Evolutionary conservation across 148 eudicot genomes (phyloP), one percentile per base, ranked within the genome.

Genomic region (Spergularia marina): DNA sequence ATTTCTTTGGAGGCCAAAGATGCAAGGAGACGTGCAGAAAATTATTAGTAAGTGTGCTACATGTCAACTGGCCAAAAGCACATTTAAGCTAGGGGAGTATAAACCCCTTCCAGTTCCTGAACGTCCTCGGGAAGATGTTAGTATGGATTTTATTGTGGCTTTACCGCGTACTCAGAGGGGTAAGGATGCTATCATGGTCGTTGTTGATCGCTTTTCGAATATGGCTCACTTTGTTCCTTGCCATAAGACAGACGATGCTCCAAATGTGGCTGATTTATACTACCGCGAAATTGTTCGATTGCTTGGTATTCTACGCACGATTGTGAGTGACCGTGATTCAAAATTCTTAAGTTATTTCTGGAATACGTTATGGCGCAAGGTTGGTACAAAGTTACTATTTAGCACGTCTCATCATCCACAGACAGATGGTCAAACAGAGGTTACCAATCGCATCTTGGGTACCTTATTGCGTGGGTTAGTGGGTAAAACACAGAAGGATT

Each of bases 101-200:
- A 30, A 3, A 8, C 17, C 68, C 0, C 2, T 64, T 10, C 47
- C 47, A 10, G 12, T 34, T 14, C 17, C 47, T 12, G 47, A 64
- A 64, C 16, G 44, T 11, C 47, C 68, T 30, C 30, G 47, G 68
- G 47, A 30, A 36, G 47, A 30, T 64, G 44, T 64, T 0, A 12
- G 68, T 34, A 30, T 64, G 44, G 17, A 64, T 64, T 64, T 64
- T 47, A 64, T 64, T 34, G 14, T 64, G 47, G 68, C 16, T n/a
- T 12, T 64, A 11, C 68, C 68, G 5, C 13, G 68, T 2, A 64
- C 6, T 10, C 36, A 2, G 1, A 62, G 18, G 11, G 2, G 36
- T 25, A 20, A 62, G 55, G 55, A 10, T 15, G 15, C 55, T 53
- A 53, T 53, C 11, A 53, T 53, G 55, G 55, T 53, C 12, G 55